Evolutionary conservation across 1,284 basidiomycete genomes (phyloP).

Genomic region (Trichosporon faecale): DNA sequence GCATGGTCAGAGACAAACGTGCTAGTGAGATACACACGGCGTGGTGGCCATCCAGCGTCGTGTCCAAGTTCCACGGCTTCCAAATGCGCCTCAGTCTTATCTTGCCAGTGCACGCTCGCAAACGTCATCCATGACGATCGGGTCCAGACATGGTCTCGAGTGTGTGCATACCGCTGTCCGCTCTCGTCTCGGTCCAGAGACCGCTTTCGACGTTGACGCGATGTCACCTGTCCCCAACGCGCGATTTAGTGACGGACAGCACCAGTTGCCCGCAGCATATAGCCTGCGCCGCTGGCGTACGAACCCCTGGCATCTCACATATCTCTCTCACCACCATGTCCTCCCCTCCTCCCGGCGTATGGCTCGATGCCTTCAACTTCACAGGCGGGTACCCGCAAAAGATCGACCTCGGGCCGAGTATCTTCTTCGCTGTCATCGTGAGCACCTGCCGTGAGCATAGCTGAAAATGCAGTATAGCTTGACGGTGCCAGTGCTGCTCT

Average conservation of each 20-base stretch:
- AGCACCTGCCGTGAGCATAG: not conserved
- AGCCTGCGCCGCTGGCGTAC: too few species aligned
- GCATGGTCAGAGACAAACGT: too few species aligned
- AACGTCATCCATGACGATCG: not conserved
- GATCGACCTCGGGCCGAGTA: conserved; percentile 37
- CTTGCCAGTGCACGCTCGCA: too few species aligned
- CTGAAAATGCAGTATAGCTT: conserved; percentile 28
- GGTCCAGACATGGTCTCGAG: not conserved
- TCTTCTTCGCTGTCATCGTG: conserved; percentile 36
- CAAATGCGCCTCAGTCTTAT: not conserved
- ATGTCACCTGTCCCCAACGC: not conserved
- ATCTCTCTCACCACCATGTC: not conserved
- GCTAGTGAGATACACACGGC: not conserved
- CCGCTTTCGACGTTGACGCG: not conserved
- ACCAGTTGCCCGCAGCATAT: too few species aligned
- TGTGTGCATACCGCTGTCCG: not conserved
- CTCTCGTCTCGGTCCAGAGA: not conserved
- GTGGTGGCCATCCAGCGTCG: too few species aligned
- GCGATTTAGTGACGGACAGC: not conserved
- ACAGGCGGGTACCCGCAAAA: conserved; percentile 35
- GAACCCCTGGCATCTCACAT: too few species aligned
- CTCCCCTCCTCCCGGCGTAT: not conserved
- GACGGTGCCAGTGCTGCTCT: conserved; percentile 28
- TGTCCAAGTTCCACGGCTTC: too few species aligned
- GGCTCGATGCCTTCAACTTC: conserved; percentile 32